Evolutionary conservation across 2,329 filamentous ascomycete species (phyloP).

Genomic region (Diaporthe caulivora): DNA sequence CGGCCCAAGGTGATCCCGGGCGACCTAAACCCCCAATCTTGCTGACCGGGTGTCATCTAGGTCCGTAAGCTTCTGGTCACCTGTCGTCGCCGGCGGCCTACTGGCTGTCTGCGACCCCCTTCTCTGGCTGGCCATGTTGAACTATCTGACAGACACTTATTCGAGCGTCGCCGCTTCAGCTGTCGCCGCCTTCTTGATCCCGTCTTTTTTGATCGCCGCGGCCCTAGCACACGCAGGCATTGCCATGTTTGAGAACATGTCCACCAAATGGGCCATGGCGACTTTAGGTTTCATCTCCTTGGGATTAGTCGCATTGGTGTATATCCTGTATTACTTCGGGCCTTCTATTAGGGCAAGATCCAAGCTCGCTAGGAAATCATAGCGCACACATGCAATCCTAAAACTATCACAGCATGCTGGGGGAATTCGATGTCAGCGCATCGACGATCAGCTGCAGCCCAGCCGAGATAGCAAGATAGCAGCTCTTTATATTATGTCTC

Average conservation of each 20-base stretch:
- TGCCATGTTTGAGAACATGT: conserved; percentile 53
- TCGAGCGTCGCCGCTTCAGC: conserved; percentile 55
- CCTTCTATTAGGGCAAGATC: conserved; percentile 48
- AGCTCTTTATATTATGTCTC: not conserved
- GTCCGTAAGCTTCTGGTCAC: conserved; percentile 52
- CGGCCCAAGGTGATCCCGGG: not conserved
- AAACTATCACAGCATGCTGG: not conserved
- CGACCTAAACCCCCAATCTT: not conserved
- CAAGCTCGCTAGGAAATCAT: conserved; percentile 50
- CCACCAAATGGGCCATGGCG: conserved; percentile 55
- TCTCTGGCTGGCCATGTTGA: conserved; percentile 58
- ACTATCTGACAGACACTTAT: conserved; percentile 57
- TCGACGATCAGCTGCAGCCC: not conserved
- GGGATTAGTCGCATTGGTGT: conserved; percentile 54
- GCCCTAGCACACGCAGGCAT: conserved; percentile 52
- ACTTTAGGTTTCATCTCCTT: conserved; percentile 55
- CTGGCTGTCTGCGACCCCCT: conserved; percentile 56
- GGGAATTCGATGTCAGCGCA: not conserved
- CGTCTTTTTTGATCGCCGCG: conserved; percentile 56
- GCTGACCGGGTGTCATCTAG: not conserved
- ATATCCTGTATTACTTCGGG: conserved; percentile 56
- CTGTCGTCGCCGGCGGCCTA: conserved; percentile 53
- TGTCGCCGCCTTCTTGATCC: conserved; percentile 57
- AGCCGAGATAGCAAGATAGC: conserved; percentile 7
- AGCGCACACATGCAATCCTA: not conserved